Evolutionary conservation across 139 green algal genomes (phyloP), one percentile per base, ranked within the genome.

Genomic region (Haematococcus sp.): DNA sequence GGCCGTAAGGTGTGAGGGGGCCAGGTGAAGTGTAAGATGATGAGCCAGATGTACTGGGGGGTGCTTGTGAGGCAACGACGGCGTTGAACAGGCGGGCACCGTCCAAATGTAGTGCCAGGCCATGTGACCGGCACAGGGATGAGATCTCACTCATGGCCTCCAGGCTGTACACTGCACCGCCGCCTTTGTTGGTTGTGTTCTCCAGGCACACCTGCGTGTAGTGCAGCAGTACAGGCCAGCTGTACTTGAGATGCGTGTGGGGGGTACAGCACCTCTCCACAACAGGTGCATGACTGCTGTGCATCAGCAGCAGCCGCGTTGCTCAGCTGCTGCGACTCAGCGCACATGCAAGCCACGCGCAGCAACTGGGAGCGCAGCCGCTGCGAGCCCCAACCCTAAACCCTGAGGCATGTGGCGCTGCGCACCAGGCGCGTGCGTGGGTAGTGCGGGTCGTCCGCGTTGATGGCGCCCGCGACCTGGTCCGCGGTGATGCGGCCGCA

Each of bases 81-180:
- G 91, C 91, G 78, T 94, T 94, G 77, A 91, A 91, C 17, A 96
- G 23, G 4, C 91, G 78, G 0, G 91, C 91, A 4, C 91, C 91
- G 74, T 96, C 91, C 44, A 94, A 44, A 76, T 95, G 91, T 15
- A 93, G 30, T 31, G 30, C 76, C 2, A 71, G 32, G 28, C 46
- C 71, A n/a, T 51, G 25, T 13, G 17, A 20, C 4, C 68, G 28
- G 51, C 68, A 74, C 49, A 74, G 17, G 28, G 64, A 22, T 23
- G 40, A 43, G 43, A 85, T 79, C 2, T 70, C 63, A 28, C 80
- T 56, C 71, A 92, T 84, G 74, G 91, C 86, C 3, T 81, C 60
- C 49, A 90, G 55, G 9, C 71, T 74, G 40, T 93, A 82, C 22
- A 84, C 82, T 1, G 74, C 31, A 19, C 91, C 91, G 1, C 91